Evolutionary conservation across 2,329 filamentous ascomycete species (phyloP).

Genomic region (Fusarium drepaniforme): DNA sequence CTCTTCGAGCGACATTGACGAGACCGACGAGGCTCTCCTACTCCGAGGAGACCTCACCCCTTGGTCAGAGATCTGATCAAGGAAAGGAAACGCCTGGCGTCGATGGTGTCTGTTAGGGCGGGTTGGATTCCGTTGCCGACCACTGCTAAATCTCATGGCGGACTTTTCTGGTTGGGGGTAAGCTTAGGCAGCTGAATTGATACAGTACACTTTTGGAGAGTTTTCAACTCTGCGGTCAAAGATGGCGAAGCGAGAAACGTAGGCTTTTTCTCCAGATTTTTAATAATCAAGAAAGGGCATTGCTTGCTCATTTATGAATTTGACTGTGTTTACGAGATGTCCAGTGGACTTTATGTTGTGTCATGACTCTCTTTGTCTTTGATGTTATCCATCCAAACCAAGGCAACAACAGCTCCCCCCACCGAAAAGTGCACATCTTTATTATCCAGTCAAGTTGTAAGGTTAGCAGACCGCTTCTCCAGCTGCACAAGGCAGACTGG

Average conservation of each 20-base stretch:
- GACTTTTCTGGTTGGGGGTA: neutral
- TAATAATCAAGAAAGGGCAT: neutral
- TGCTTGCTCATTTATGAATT: neutral
- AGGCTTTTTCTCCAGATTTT: neutral
- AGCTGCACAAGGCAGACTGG: conserved; percentile 20
- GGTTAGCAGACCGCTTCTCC: conserved; percentile 9
- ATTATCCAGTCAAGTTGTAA: conserved; percentile 18
- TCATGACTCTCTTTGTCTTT: neutral
- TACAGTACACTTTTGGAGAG: neutral
- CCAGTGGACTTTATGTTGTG: neutral
- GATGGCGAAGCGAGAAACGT: neutral
- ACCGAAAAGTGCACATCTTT: conserved; percentile 25
- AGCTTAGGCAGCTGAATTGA: neutral
- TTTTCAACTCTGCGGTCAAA: neutral
- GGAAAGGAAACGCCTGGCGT: conserved; percentile 9
- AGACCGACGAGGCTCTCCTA: conserved; percentile 1
- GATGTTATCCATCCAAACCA: neutral
- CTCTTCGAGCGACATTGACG: conserved; percentile 5
- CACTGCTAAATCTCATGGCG: neutral
- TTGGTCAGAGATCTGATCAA: conserved; percentile 21
- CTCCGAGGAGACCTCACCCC: conserved; percentile 21
- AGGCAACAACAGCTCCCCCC: conserved; percentile 3
- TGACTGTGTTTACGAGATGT: neutral
- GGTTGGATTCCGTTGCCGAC: neutral
- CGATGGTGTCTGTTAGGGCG: conserved; percentile 7